Conservation (phyloP, 257 asterid species). For the Nicotiana obtusifolia region DNA sequence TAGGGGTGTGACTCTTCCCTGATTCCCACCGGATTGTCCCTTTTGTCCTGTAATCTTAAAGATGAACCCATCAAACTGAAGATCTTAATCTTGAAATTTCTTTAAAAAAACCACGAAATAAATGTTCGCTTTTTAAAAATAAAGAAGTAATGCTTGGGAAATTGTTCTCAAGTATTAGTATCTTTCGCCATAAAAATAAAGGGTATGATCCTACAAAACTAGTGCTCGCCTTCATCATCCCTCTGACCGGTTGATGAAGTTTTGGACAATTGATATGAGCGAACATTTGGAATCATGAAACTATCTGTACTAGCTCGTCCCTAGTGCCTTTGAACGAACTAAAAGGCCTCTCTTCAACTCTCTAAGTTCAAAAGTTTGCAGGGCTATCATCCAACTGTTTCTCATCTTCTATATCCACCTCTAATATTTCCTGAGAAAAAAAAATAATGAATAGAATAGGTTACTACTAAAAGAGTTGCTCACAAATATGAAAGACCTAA, state of each 20-base stretch:
- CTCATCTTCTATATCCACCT: conserved; percentile 92
- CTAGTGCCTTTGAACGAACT: neutral
- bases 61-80: neutral
- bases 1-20: too few species aligned
- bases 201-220: neutral
- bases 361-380: conserved; percentile 46
- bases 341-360: neutral
- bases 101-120: neutral
- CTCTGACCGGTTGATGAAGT: neutral
- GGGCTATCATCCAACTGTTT: conserved; percentile 97
- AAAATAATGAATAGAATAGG: too few species aligned
- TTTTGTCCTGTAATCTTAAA: too few species aligned
- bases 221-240: neutral
- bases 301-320: neutral
- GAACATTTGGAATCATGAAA: too few species aligned
- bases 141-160: neutral
- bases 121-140: neutral
- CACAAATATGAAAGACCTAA: too few species aligned
- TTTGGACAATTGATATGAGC: neutral
- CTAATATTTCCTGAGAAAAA: conserved; percentile 70
- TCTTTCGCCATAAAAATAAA: neutral
- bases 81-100: too few species aligned
- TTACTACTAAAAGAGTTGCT: too few species aligned
- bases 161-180: neutral
- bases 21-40: too few species aligned